Percentiles rank a stretch among this genome's conserved stretches.
Conservation (phyloP, 257 asterid species). For the Plectranthus barbatus region DNA sequence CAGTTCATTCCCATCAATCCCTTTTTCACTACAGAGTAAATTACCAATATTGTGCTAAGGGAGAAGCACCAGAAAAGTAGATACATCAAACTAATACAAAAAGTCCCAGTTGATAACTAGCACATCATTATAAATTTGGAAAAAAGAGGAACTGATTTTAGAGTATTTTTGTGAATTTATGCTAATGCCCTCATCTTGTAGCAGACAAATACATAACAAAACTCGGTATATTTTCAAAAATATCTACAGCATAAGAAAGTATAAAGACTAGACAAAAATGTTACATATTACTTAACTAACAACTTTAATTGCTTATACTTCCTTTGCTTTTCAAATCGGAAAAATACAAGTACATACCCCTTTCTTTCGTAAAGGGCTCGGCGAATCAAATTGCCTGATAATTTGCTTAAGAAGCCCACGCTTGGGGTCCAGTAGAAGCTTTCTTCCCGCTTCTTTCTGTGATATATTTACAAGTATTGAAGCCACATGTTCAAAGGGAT, state of each 20-base stretch:
- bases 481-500: conserved; percentile 88
- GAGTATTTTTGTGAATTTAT: neutral
- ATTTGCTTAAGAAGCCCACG: conserved; percentile 87
- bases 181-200: neutral
- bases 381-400: conserved; percentile 71
- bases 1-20: neutral
- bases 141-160: neutral
- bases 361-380: conserved; percentile 68
- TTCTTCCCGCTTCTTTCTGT: conserved; percentile 76
- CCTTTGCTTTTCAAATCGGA: conserved; percentile 7
- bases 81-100: neutral
- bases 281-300: neutral
- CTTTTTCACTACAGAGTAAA: neutral
- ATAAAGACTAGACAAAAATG: neutral
- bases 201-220: neutral
- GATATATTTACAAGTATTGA: conserved; percentile 88
- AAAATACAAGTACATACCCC: conserved; percentile 47
- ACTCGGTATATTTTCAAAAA: neutral
- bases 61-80: neutral
- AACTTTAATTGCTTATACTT: neutral
- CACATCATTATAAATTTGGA: neutral
- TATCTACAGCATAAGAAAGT: neutral
- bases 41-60: neutral
- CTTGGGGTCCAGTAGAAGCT: conserved; percentile 81
- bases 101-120: neutral